These are phyloP conservation scores for Termitomyces sp. DNA, from an alignment of 768 basidiomycete genomes.

Conservation along the genomic window DNA sequence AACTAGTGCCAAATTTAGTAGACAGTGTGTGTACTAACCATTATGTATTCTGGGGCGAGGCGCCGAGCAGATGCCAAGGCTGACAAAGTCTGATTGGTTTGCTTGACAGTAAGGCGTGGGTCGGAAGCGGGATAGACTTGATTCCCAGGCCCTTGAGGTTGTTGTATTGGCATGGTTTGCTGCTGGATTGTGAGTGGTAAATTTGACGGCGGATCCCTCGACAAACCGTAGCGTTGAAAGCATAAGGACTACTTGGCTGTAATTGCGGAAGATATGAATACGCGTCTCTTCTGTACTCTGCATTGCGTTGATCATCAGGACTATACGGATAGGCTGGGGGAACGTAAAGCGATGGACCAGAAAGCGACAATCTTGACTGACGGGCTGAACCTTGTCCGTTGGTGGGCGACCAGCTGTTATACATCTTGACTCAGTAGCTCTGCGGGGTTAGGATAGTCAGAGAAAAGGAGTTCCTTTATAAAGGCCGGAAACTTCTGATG, in stretches of 20 bases:
- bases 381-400: slow-evolving; percentile 7
- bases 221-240: slow-evolving; percentile 8
- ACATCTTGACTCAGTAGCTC: slow-evolving; percentile 5
- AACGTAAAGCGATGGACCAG: not conserved
- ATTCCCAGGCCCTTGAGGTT: not conserved
- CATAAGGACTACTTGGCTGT: slow-evolving; percentile 5
- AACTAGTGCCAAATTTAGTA: not conserved
- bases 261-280: not conserved
- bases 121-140: slow-evolving; percentile 8
- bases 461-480: slow-evolving; percentile 1
- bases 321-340: slow-evolving; percentile 6
- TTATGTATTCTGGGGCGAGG: slow-evolving; percentile 11
- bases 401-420: slow-evolving; percentile 8
- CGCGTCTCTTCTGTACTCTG: not conserved
- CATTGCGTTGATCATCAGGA: slow-evolving; percentile 3
- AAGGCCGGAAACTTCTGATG: slow-evolving; percentile 1
- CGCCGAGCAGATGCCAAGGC: slow-evolving; percentile 16
- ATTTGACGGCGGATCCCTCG: not conserved
- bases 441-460: not conserved
- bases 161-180: slow-evolving; percentile 1
- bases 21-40: slow-evolving; percentile 2
- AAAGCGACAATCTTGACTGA: not conserved
- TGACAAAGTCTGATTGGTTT: slow-evolving; percentile 17
- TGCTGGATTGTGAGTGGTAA: slow-evolving; percentile 2
- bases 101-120: slow-evolving; percentile 15